phyloP scores from a whole-genome alignment of 331 rosid species.

The Rosa hybrid region DNA sequence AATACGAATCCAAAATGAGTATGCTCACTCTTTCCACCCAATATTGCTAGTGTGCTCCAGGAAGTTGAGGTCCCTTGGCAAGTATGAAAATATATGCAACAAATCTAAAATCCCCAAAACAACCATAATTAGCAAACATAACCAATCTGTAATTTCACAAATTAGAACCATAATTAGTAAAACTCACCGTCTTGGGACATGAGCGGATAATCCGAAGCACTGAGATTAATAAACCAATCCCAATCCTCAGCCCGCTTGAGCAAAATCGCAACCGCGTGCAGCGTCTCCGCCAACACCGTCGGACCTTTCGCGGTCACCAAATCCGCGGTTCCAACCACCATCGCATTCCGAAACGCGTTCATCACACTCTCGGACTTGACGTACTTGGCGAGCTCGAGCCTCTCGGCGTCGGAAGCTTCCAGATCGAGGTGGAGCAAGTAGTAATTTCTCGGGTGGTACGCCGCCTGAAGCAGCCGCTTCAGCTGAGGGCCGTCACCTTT shows the following conservation, averaged over 20 bases:
- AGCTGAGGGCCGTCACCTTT: slow-evolving; percentile 61
- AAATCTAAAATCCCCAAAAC: slow-evolving; percentile 54
- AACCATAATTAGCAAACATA: slow-evolving; percentile 14
- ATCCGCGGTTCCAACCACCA: slow-evolving; percentile 77
- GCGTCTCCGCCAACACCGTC: slow-evolving; percentile 69
- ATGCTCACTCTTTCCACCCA: slow-evolving; percentile 96
- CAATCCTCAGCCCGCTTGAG: slow-evolving; percentile 64
- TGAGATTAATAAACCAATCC: slow-evolving; percentile 93
- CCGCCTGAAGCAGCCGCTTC: slow-evolving; percentile 72
- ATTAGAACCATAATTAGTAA: slow-evolving; percentile 7
- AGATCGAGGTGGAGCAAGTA: slow-evolving; percentile 84
- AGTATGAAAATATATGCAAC: slow-evolving; percentile 78
- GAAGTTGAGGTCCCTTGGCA: slow-evolving; percentile 88
- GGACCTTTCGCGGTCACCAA: slow-evolving; percentile 84
- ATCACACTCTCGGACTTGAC: slow-evolving; percentile 51
- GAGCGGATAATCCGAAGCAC: slow-evolving; percentile 94
- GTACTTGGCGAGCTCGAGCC: slow-evolving; percentile 70
- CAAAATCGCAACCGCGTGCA: slow-evolving; percentile 69
- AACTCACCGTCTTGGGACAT: slow-evolving; percentile 72
- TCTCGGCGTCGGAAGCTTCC: slow-evolving; percentile 74
- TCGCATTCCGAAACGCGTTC: slow-evolving; percentile 61
- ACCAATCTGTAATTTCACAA: not conserved
- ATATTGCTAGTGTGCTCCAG: slow-evolving; percentile 80
- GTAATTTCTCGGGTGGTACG: slow-evolving; percentile 77
- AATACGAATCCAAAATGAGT: not conserved